phyloP scores from a whole-genome alignment of 805 yeast genomes.

The Cyberlindnera subsufficiens region DNA sequence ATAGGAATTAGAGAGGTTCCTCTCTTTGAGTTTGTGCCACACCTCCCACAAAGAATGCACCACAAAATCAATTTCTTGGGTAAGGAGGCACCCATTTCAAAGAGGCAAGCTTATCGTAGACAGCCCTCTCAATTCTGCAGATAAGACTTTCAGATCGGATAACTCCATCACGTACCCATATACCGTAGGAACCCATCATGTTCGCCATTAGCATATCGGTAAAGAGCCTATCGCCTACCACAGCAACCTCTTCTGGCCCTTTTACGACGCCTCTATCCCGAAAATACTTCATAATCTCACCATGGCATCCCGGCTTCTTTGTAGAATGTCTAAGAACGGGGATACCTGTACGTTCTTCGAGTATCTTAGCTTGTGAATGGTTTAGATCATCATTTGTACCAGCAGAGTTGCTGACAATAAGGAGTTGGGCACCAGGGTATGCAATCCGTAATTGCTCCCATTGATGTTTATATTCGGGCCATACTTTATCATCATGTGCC shows the following conservation, averaged over 20 bases:
- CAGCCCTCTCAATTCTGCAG: conserved; percentile 45
- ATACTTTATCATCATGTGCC: conserved; percentile 72
- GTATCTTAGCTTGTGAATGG: conserved; percentile 49
- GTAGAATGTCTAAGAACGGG: conserved; percentile 64
- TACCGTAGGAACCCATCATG: conserved; percentile 78
- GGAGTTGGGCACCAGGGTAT: conserved; percentile 58
- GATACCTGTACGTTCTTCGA: conserved; percentile 65
- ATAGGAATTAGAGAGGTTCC: too few relatives aligned
- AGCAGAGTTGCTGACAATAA: conserved; percentile 89
- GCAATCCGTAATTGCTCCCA: conserved; percentile 51
- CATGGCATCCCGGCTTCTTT: conserved; percentile 77
- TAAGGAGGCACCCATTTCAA: not conserved
- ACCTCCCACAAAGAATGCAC: too few relatives aligned
- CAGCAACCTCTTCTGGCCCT: conserved; percentile 61
- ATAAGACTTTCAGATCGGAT: conserved; percentile 42
- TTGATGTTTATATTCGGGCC: conserved; percentile 57
- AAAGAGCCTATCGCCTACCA: conserved; percentile 86
- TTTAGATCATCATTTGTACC: conserved; percentile 75
- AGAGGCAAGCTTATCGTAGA: conserved; percentile 11
- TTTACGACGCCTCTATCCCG: conserved; percentile 34
- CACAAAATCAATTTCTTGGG: not conserved
- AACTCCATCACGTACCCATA: conserved; percentile 84
- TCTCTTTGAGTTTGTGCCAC: too few relatives aligned
- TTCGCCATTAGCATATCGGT: conserved; percentile 95
- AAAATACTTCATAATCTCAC: conserved; percentile 62